Conservation (phyloP, 73 alveolate species). For the Blepharisma stoltei region DNA sequence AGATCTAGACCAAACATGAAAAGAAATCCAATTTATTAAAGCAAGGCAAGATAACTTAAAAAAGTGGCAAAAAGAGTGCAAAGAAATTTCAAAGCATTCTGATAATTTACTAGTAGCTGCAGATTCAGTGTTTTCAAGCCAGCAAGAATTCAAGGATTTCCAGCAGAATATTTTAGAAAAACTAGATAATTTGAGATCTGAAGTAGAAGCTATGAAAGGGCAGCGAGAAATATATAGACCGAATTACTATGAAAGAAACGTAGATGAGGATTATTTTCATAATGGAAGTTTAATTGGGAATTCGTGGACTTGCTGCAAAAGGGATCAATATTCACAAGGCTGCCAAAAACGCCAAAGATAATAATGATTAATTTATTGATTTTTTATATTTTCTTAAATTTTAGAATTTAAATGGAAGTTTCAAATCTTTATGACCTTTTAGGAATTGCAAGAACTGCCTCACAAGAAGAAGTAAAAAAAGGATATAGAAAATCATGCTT, state of each 20-base stretch:
- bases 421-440: constrained; percentile 62
- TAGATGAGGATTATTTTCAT: no score
- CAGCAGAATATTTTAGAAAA: not conserved
- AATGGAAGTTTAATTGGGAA: no score
- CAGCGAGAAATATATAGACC: no score
- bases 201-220: not conserved
- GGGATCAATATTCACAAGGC: not conserved
- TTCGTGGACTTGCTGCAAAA: no score
- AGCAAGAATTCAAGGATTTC: not conserved
- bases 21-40: constrained; percentile 6
- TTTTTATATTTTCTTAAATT: not conserved
- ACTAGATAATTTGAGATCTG: not conserved
- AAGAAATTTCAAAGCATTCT: not conserved
- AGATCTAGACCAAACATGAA: not conserved
- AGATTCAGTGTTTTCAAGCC: constrained; percentile 11
- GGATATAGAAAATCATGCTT: constrained; percentile 71
- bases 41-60: not conserved
- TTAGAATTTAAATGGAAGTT: constrained; percentile 43
- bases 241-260: no score
- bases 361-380: not conserved
- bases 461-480: constrained; percentile 57
- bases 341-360: constrained; percentile 11
- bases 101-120: constrained; percentile 22
- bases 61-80: constrained; percentile 24
- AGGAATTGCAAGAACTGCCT: constrained; percentile 41